phyloP scores from a whole-genome alignment of 352 stramenopile genomes.

The Phytophthora macrochlamydospora region DNA sequence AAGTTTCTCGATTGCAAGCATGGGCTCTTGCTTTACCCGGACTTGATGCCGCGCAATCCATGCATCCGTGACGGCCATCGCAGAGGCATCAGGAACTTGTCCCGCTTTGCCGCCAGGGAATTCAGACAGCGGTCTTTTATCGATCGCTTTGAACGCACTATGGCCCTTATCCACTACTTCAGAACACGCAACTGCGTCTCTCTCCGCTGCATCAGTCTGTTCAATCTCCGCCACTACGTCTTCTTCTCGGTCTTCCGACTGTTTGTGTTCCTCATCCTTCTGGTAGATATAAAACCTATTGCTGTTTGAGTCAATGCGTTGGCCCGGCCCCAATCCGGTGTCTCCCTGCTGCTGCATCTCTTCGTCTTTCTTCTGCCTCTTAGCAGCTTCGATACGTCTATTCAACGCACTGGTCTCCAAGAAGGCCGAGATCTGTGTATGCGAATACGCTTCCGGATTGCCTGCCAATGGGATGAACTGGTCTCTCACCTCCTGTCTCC shows the following conservation, averaged over 20 bases:
- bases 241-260: constrained; percentile 22
- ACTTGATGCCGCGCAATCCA: constrained; percentile 51
- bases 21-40: constrained; percentile 43
- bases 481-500: constrained; percentile 89
- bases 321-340: constrained; percentile 38
- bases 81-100: constrained; percentile 19
- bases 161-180: constrained; percentile 13
- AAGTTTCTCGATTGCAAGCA: constrained; percentile 51
- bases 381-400: constrained; percentile 66
- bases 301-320: constrained; percentile 82
- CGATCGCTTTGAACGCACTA: constrained; percentile 33
- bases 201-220: constrained; percentile 17
- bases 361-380: constrained; percentile 58
- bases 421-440: constrained; percentile 96
- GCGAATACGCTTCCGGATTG: constrained; percentile 94
- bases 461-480: constrained; percentile 96
- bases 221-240: constrained; percentile 41
- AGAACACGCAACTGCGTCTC: constrained; percentile 1
- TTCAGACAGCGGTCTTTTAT: constrained; percentile 23
- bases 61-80: constrained; percentile 23
- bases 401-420: constrained; percentile 92
- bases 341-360: constrained; percentile 49
- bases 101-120: constrained; percentile 11
- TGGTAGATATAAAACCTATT: constrained; percentile 80
- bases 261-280: constrained; percentile 30